Evolutionary conservation across 2,329 filamentous ascomycete species (phyloP), one percentile per base, ranked within the genome.

Genomic region (Chrysoporthe puriensis): DNA sequence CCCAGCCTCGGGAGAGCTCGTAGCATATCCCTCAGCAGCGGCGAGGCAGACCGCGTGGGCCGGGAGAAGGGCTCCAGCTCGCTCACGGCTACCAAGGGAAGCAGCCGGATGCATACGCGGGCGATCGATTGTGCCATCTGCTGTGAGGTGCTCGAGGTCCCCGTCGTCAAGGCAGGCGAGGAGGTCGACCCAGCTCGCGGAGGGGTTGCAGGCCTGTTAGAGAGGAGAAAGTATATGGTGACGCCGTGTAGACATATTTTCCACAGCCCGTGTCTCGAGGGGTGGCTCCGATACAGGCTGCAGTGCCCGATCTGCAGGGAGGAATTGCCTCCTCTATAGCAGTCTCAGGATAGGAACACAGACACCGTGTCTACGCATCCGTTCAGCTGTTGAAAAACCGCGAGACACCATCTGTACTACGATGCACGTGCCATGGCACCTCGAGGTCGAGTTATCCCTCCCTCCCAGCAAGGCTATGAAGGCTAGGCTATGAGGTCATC

Each of bases 241-340:
- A 99, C 96, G 67, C 96, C 96, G 60, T 99, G 96, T 78, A 84
- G 94, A 66, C 96, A 99, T 80, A 94, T 98, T 61, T 99, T 99
- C 77, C 96, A 99, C 77, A 96, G 90, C 66, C 83, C 86, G 43
- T 99, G 96, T 78, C 81, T 99, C 72, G 95, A 98, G 80, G 94
- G 93, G 50, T 98, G 96, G 96, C 96, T 99, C 91, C 87, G 92
- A 76, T 94, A 96, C 77, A 83, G 95, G 67, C 79, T 99, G 74
- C 93, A 97, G 81, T 99, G 96, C 80, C 96, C 96, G 0, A 97
- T 97, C 72, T 98, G 96, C 79, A 86, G 96, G 73, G 94, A 97
- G 81, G 90, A 91, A 68, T 79, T 98, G 74, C 95, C 95, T 63
- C 93, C 94, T 56, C 79, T 97, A 76, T 97, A 85, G 81, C 11